Base-by-base conservation (phyloP, 441 rosid genomes). In the Jatropha multifida region DNA sequence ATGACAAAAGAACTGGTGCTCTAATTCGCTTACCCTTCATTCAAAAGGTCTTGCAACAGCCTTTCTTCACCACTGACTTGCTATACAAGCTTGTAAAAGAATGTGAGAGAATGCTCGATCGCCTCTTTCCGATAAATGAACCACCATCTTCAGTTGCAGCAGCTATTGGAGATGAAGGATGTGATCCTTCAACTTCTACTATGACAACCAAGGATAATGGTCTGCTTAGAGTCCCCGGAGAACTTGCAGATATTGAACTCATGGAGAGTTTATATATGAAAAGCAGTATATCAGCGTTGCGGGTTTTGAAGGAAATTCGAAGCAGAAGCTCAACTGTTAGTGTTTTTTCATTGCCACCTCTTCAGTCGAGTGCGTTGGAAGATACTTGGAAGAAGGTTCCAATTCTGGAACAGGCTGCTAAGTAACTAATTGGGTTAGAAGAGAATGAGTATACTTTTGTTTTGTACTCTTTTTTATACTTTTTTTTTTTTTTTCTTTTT, bases 301-400 rank as follows among this genome's bases (percentile, higher is more conserved):
- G 92, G 37, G 90, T 85, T 51, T 79, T 90, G 83, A 86, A 90
- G 85, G 89, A 92, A 82, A 88, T 95, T 41, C 85, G 94, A 27
- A 90, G 96, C 0, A 83, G 92, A 72, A 95, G 98, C 83, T 93
- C 97, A 5, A 91, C 99, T 0, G 93, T 89, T n/a, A 88, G 96
- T 66, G 91, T 67, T 7, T 90, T 93, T 69, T 94, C 97, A 0
- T 82, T 89, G 84, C 96, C 96, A 7, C 99, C 98, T 0, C 62
- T 93, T 79, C 98, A 89, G 78, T 71, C 78, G 3, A 85, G 76
- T 74, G 82, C 74, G 67, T n/a, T 69, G 61, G 82, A 81, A 9
- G 75, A 72, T 41, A 7, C 75, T 46, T 78, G 83, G 83, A 83
- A 69, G 15, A 81, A 79, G 56, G 82, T 74, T 60, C 78, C 82